Evolutionary conservation across 208 protist species (phyloP).

Genomic region (Leishmania gerbilli): DNA sequence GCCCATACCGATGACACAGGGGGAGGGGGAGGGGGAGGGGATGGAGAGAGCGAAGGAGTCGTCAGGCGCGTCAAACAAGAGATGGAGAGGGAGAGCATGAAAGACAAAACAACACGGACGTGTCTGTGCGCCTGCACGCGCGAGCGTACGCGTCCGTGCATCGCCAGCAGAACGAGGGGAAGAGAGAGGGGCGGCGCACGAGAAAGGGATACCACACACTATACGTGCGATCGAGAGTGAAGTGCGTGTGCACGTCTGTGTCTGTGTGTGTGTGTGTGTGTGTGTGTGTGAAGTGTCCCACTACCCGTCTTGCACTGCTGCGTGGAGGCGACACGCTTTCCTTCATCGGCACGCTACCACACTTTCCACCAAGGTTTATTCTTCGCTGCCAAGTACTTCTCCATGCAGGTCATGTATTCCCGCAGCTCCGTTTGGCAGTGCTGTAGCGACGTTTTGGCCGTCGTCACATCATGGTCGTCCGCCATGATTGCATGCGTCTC

Average conservation of each 20-base stretch:
- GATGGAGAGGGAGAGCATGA: neutral
- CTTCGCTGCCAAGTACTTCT: conserved; percentile 41
- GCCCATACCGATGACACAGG: neutral
- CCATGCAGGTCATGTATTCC: conserved; percentile 80
- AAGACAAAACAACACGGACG: neutral
- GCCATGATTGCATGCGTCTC: conserved; percentile 74
- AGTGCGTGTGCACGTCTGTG: neutral
- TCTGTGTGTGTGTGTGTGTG: neutral
- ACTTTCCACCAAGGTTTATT: conserved; percentile 46
- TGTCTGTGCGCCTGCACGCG: neutral
- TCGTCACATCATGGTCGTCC: conserved; percentile 49
- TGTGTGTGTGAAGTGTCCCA: neutral
- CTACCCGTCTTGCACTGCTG: neutral
- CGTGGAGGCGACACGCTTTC: neutral
- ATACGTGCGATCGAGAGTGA: neutral
- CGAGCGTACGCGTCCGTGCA: too few species aligned
- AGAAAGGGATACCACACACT: neutral
- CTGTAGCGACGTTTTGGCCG: conserved; percentile 53
- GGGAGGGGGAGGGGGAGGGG: too few species aligned
- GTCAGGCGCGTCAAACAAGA: neutral
- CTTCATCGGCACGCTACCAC: conserved; percentile 27
- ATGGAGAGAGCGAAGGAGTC: neutral
- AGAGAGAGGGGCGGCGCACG: neutral
- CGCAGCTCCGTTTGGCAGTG: conserved; percentile 68
- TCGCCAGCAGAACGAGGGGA: too few species aligned